Base-by-base conservation (phyloP, 2,329 filamentous ascomycete genomes). In the Hirsutella thompsonii region DNA sequence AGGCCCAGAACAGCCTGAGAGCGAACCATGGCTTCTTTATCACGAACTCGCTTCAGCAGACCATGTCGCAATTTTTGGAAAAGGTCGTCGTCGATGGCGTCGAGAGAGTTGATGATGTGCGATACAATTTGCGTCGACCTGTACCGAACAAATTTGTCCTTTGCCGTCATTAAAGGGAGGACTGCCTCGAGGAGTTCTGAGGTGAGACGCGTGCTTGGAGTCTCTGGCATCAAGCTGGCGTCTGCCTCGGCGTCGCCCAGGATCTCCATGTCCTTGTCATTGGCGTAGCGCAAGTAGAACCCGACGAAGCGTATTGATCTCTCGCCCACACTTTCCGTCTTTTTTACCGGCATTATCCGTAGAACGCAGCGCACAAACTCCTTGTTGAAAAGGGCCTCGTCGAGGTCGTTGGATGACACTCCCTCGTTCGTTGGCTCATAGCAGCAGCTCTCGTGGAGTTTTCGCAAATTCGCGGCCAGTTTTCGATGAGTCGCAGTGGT, bases 61-160 rank as follows among this genome's bases (percentile, higher is more conserved):
- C 82, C 83, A 40, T 85, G 73, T 40, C 86, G 76, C 45, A 96
- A 70, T 44, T 86, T 76, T 51, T 88, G 79, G 57, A 94, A 98
- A 10, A 95, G 64, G 38, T 92, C 86, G 56, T 94, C 88, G 53
- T 96, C 92, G 51, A 96, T 86, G 2, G 86, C 81, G 46, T 94
- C 86, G 20, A 98, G 71, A 11, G 83, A 92, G 63, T 94, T 94
- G 63, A 98, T 82, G 47, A 95, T 80, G 57, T 94, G 85, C 2
- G 88, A 83, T 40, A 94, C 79, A 40, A 94, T 76, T 57, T 98
- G 92, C 0, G 90, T 93, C 4, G 88, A 79, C 44, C 92, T 75
- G 61, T 87, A 98, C 44, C 92, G 78, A 37, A 96, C 83, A 44
- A 83, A 83, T 62, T 95, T 96, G 62, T 98, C 92, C 62, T 94